Evolutionary conservation across 2,329 filamentous ascomycete species (phyloP), one percentile per base, ranked within the genome.

Genomic region (Incumbomyces delicatus): DNA sequence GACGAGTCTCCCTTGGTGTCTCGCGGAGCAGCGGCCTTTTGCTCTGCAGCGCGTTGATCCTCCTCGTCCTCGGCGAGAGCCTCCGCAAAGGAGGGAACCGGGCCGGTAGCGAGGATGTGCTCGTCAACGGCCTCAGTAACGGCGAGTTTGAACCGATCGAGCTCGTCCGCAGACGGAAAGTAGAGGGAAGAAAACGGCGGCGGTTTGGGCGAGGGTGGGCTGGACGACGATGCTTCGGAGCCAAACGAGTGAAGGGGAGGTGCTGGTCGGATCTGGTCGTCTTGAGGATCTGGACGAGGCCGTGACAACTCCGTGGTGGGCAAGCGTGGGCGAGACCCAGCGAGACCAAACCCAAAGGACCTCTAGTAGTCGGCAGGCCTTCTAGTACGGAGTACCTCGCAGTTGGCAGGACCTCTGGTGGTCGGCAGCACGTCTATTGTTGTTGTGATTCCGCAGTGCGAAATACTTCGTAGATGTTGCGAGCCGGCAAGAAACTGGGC

Each of bases 21-120:
- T 57, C 72, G 75, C n/a, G 86, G 83, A 60, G 94, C 80, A 43
- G 82, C 85, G 59, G 83, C 81, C 69, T 95, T 94, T 61, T 87
- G 90, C 63, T 94, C 87, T 58, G 77, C 69, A 56, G 75, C 70
- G 44, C 67, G 67, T 30, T 72, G 71, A 47, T 73, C 71, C 50
- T 63, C 62, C 44, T 63, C 60, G 48, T 65, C 60, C 48, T 65
- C 54, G 35, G 71, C 68, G 49, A 70, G 66, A 56, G 66, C 63
- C 57, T 74, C 71, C 53, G 72, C 67, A 49, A 71, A 68, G 44
- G 71, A 70, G 42, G 75, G 70, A 49, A 72, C 68, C 41, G 75
- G 66, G 53, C 72, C 70, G 57, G 75, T 72, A 20, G 71, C 69
- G 50, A 74, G 70, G 50, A 73, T 58, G 33, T 61, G 64, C 50